Evolutionary conservation across 495 filamentous ascomycete genomes (phyloP), one percentile per base, ranked within the genome.

Genomic region (Penicillium samsonianum): DNA sequence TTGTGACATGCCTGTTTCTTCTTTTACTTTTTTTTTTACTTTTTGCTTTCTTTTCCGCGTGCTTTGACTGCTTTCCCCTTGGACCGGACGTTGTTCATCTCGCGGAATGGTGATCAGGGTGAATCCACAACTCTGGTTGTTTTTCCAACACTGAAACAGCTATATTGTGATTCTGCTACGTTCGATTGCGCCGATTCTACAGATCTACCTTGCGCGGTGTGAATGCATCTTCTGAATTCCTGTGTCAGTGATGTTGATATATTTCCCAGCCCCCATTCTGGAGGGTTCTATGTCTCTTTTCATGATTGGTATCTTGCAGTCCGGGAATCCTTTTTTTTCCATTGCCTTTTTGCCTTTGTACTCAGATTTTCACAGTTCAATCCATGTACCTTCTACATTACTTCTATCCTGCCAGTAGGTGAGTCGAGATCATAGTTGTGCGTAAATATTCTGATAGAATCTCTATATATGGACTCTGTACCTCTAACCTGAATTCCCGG

Each of bases 321-420:
- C 25, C 42, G 55, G 60, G 57, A 50, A 50, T 37, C 50, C 52
- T 57, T 35, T 50, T 28, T 40, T 56, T 53, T 57, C 55, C 26
- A 51, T 26, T 42, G 41, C 53, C 44, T 58, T 42, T 38, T 42
- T 38, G 35, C 35, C 35, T 38, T 65, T 68, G 62, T 61, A 58
- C 49, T 46, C 44, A 65, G 60, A 59, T 60, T 37, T 49, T 45
- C 30, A 57, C 55, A 63, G 62, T 67, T 54, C 61, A 67, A 67
- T 69, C 54, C 59, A 67, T 67, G 62, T 67, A 68, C 55, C 60
- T 65, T 63, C 48, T 64, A 65, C 23, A 48, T 20, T 37, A 56
- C 7, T 19, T 44, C 16, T 38, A 8, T 28, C 14, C 20, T 50
- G 22, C 17, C 28, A 50, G 43, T 45, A 38, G 31, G 8, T 11